Evolutionary conservation across 768 basidiomycete species (phyloP).

Genomic region (Pleurotus djamor): DNA sequence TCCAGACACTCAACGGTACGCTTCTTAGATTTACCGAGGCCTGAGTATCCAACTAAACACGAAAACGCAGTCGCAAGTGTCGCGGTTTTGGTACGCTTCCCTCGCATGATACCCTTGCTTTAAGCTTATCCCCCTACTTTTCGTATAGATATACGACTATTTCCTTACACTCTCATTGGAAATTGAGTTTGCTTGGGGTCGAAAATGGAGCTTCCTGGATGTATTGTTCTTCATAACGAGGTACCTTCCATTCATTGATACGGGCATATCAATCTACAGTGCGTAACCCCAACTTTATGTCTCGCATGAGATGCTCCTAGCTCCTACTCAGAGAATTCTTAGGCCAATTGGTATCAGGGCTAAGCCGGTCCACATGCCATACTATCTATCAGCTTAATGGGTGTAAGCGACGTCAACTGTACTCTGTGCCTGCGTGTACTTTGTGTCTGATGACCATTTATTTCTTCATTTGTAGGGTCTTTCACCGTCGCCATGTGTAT

Average conservation of each 20-base stretch:
- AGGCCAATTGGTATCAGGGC: neutral
- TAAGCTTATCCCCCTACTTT: neutral
- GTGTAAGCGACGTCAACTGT: neutral
- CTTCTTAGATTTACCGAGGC: neutral
- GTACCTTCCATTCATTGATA: neutral
- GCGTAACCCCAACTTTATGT: neutral
- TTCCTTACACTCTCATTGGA: neutral
- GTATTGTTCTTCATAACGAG: neutral
- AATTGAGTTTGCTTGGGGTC: neutral
- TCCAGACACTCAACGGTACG: neutral
- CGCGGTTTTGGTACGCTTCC: neutral
- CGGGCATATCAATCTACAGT: conserved; percentile 2
- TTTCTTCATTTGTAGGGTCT: neutral
- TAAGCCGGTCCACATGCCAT: neutral
- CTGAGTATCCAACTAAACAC: neutral
- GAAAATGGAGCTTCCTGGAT: neutral
- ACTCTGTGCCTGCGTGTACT: no score
- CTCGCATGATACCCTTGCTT: neutral
- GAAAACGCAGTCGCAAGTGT: neutral
- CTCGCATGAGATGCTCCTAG: no score
- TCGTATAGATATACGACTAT: neutral
- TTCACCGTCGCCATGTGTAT: neutral
- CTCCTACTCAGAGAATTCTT: neutral
- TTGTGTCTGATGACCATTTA: no score
- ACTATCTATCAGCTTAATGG: neutral